phyloP scores from a whole-genome alignment of 345 rosid genomes.

The Laguncularia racemosa region DNA sequence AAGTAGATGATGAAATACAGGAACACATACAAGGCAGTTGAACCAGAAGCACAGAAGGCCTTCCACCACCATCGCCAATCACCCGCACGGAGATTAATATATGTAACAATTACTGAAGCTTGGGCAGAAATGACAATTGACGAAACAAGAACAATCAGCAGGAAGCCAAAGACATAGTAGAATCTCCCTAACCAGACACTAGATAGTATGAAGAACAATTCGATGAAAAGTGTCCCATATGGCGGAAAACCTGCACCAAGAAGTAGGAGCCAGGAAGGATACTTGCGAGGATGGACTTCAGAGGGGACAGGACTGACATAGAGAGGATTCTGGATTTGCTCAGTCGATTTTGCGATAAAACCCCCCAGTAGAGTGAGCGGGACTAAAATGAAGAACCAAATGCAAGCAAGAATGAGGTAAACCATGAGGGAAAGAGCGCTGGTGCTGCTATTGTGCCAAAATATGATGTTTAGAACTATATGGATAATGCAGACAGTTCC shows the following conservation, averaged over 20 bases:
- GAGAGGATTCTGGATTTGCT: constrained; percentile 3
- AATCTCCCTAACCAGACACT: constrained; percentile 4
- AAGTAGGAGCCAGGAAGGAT: constrained; percentile 1
- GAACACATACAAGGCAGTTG: constrained; percentile 6
- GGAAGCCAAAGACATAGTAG: constrained; percentile 8
- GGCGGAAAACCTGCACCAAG: constrained; percentile 5
- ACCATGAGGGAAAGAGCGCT: neutral
- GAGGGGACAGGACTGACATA: neutral
- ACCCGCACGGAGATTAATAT: constrained; percentile 8
- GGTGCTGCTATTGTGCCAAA: neutral
- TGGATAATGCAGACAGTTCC: constrained; percentile 3
- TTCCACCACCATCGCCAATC: constrained; percentile 22
- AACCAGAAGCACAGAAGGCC: constrained; percentile 16
- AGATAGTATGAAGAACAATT: constrained; percentile 9
- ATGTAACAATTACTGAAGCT: constrained; percentile 7
- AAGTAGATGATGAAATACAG: constrained; percentile 10
- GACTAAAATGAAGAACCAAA: constrained; percentile 11
- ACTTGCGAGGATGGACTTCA: neutral
- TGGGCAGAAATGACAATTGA: constrained; percentile 1
- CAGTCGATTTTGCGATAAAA: neutral
- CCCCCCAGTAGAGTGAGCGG: constrained; percentile 13
- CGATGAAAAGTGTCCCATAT: neutral
- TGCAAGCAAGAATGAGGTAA: neutral
- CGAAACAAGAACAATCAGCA: constrained; percentile 1
- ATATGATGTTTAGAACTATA: constrained; percentile 2